Percentiles rank a stretch among this genome's conserved stretches.
These are phyloP conservation scores for Sclerotinia trifoliorum DNA, from an alignment of 2,329 filamentous ascomycete species.

Conservation along the genomic window DNA sequence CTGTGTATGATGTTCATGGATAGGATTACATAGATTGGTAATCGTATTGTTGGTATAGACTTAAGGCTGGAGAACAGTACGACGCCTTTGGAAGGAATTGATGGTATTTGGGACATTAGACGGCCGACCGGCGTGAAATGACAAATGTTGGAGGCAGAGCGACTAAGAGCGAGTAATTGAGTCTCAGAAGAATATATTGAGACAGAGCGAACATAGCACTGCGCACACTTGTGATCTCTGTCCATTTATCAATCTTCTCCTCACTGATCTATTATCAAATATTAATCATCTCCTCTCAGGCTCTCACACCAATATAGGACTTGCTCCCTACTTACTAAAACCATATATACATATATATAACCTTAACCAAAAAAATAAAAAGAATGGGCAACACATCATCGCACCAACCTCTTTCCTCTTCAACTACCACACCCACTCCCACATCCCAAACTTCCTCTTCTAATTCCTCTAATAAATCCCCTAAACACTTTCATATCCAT, in stretches of 20 bases:
- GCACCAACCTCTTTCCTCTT: not conserved
- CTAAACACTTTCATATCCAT: not conserved
- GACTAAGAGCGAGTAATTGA: no score
- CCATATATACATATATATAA: no score
- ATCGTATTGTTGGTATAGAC: no score
- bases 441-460: not conserved
- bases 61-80: not conserved
- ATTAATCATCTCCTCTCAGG: no score
- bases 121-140: not conserved
- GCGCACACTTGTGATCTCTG: not conserved
- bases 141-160: not conserved
- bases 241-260: not conserved
- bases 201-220: no score
- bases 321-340: not conserved
- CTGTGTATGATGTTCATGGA: no score
- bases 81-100: not conserved
- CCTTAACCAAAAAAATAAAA: not conserved
- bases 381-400: slow-evolving; percentile 19
- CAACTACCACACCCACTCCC: not conserved
- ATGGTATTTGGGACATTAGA: not conserved
- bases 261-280: not conserved
- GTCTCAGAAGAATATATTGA: no score
- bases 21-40: not conserved
- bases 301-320: not conserved
- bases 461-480: not conserved